phyloP scores from a whole-genome alignment of 345 rosid genomes.

The Erodium maritimum region DNA sequence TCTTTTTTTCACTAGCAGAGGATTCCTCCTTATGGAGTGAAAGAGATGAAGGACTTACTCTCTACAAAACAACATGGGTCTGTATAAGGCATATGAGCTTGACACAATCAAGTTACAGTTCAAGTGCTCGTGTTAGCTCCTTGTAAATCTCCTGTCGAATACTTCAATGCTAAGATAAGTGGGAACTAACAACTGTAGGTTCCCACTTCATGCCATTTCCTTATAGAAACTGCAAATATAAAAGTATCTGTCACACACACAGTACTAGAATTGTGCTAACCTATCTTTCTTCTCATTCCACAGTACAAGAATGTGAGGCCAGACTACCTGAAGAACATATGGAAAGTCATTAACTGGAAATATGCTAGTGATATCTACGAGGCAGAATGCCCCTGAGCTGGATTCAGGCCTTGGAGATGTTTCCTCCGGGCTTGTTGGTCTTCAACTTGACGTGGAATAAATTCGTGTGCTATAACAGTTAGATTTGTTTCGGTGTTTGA shows the following conservation, averaged over 20 bases:
- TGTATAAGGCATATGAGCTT: background rate
- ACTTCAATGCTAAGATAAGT: background rate
- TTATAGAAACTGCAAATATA: no score
- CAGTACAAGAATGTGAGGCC: conserved; percentile 91
- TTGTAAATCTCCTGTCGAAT: background rate
- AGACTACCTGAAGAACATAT: conserved; percentile 82
- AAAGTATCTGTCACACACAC: no score
- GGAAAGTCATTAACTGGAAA: conserved; percentile 93
- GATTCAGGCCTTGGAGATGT: background rate
- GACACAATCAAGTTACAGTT: background rate
- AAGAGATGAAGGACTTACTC: background rate
- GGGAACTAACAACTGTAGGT: background rate
- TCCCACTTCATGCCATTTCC: background rate
- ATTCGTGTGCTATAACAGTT: background rate
- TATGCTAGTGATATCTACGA: conserved; percentile 56
- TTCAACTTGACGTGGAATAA: background rate
- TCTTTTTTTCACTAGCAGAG: no score
- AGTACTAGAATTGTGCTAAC: background rate
- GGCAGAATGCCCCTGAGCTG: conserved; percentile 37
- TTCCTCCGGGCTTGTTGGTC: background rate
- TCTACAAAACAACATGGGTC: background rate
- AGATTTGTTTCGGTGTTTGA: background rate
- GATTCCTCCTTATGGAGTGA: background rate
- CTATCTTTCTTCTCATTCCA: conserved; percentile 4
- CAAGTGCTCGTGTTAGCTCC: no score